A percentile compares a stretch with the other conserved stretches of the same genome.
These are phyloP conservation scores for Ampelomyces quisqualis DNA, from an alignment of 2,329 filamentous ascomycete species.

Conservation along the genomic window DNA sequence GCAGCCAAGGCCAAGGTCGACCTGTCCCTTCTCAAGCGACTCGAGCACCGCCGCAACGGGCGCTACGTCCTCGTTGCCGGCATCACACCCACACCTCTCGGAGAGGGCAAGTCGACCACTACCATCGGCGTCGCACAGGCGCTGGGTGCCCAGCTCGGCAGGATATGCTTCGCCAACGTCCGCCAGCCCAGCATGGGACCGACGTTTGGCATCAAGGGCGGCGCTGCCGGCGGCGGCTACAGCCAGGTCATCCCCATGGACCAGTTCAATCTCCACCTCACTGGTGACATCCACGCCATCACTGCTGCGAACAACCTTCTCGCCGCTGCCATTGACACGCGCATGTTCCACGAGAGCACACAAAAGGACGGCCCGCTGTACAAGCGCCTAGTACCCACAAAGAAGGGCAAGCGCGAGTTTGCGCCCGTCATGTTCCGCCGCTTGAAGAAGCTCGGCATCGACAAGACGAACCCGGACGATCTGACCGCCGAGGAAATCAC, in stretches of 20 bases:
- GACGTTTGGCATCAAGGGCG: slow-evolving; percentile 98
- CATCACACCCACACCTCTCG: slow-evolving; percentile 93
- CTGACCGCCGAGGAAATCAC: slow-evolving; percentile 85
- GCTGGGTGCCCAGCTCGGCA: slow-evolving; percentile 81
- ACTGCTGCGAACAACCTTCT: slow-evolving; percentile 96
- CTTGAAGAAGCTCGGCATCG: slow-evolving; percentile 91
- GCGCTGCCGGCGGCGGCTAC: slow-evolving; percentile 94
- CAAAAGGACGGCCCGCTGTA: slow-evolving; percentile 89
- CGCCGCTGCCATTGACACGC: slow-evolving; percentile 92
- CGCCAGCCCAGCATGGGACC: slow-evolving; percentile 95
- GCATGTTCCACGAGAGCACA: slow-evolving; percentile 96
- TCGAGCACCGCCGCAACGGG: slow-evolving; percentile 84
- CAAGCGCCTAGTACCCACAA: slow-evolving; percentile 80
- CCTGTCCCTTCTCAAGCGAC: slow-evolving; percentile 74
- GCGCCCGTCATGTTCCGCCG: slow-evolving; percentile 88
- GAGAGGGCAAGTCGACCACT: slow-evolving; percentile 97
- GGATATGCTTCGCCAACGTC: slow-evolving; percentile 92
- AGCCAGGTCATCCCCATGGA: slow-evolving; percentile 99
- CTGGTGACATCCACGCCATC: slow-evolving; percentile 96
- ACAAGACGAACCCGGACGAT: slow-evolving; percentile 89
- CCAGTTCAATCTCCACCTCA: slow-evolving; percentile 97
- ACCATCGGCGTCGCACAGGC: slow-evolving; percentile 95
- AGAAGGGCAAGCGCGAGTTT: slow-evolving; percentile 87
- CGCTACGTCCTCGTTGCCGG: slow-evolving; percentile 91
- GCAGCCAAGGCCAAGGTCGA: slow-evolving; percentile 96